Percentiles rank a stretch among this genome's conserved stretches.
phyloP scores from a whole-genome alignment of 2,329 filamentous ascomycete genomes.

The Arthrobotrys pseudoclavata region DNA sequence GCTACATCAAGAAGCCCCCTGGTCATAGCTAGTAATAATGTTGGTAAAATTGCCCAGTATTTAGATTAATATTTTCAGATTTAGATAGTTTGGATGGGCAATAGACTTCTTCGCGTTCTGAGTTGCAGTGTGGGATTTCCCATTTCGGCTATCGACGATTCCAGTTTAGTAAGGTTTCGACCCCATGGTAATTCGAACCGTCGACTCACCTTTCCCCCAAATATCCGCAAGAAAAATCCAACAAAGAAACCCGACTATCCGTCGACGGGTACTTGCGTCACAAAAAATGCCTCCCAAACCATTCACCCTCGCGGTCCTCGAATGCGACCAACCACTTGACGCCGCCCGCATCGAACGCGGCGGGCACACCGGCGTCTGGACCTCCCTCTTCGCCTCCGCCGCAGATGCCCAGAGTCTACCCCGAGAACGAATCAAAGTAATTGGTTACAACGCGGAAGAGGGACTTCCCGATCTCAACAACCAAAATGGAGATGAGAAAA shows the following conservation, averaged over 20 bases:
- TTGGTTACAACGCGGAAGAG: constrained; percentile 52
- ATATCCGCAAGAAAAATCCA: too few relatives aligned
- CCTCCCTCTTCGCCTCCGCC: constrained; percentile 77
- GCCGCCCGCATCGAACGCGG: constrained; percentile 69
- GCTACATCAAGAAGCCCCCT: too few relatives aligned
- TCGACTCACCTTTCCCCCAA: too few relatives aligned
- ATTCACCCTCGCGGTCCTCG: constrained; percentile 85
- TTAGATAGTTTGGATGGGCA: too few relatives aligned
- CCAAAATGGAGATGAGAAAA: constrained; percentile 67
- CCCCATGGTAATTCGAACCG: neutral
- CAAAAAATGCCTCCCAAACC: constrained; percentile 64
- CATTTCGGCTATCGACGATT: constrained; percentile 18
- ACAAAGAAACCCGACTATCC: neutral
- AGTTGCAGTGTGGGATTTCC: neutral
- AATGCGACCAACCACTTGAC: constrained; percentile 84
- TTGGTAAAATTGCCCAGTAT: too few relatives aligned
- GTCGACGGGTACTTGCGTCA: neutral
- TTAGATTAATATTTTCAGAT: too few relatives aligned
- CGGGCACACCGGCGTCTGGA: constrained; percentile 79
- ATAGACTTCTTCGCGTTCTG: too few relatives aligned
- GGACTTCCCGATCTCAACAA: constrained; percentile 71
- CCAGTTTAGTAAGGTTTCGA: neutral
- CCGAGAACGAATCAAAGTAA: constrained; percentile 40
- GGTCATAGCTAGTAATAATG: too few relatives aligned
- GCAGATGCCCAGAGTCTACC: constrained; percentile 70